Base-by-base conservation (phyloP, 495 filamentous ascomycete species). In the Penicillium canariense region DNA sequence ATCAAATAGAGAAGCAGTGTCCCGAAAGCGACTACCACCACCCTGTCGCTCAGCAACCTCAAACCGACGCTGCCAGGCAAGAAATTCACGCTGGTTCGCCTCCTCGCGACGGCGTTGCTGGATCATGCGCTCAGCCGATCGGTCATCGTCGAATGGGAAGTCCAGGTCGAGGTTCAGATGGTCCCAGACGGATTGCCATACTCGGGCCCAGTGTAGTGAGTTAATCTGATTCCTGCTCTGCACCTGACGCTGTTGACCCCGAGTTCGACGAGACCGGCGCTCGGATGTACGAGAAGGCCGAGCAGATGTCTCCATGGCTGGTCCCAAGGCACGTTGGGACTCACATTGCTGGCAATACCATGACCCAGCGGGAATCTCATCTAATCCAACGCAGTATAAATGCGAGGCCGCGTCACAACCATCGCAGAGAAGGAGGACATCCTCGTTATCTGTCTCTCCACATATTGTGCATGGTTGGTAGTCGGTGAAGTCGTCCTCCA, bases 321-420 rank as follows among this genome's bases (percentile, higher is more conserved):
- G 60, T 46, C 72, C 76, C 60, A 70, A 66, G 46, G 64, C 77
- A 63, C 70, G 78, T 75, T 66, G 80, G 63, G 64, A 79, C 25
- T 79, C 76, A 69, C 91, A 97, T 47, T 82, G 80, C 52, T 89
- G 77, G 69, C 93, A 97, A 67, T 88, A 96, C 92, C 92, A 97
- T 46, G 81, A 70, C 15, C 87, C 88, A 14, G 72, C 59, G 22
- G 93, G 91, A 30, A 96, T 79, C 6, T 67, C 60, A 43, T 89
- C 84, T 34, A 96, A 78, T n/a, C 85, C 90, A 26, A 93, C 77
- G 64, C 93, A 98, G 65, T 89, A 86, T 43, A 87, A 87, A 71
- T 98, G 93, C 48, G 88, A 94, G 23, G 85, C 79, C 9, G 80
- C 81, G 77, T 94, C 86, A 72, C 94, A 97, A 58, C 82, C 83